phyloP scores from a whole-genome alignment of 345 rosid species.

The Hypericum androsaemum region DNA sequence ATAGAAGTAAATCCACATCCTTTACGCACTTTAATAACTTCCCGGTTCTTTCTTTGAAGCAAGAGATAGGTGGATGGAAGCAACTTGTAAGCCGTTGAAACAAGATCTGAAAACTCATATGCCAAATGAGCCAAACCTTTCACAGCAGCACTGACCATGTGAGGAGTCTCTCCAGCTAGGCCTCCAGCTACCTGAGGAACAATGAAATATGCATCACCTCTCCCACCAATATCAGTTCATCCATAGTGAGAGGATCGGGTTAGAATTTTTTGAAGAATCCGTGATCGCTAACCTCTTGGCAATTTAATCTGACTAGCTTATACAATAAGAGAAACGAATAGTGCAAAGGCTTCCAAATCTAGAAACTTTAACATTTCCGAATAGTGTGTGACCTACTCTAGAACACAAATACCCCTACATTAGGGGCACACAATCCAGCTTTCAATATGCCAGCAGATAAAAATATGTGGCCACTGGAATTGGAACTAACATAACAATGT shows the following conservation, averaged over 20 bases:
- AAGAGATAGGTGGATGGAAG: conserved; percentile 90
- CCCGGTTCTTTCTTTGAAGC: conserved; percentile 74
- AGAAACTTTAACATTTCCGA: too few relatives aligned
- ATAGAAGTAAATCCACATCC: too few relatives aligned
- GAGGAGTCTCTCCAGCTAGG: conserved; percentile 86
- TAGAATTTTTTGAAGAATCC: neutral
- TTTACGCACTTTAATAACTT: conserved; percentile 62
- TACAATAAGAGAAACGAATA: too few relatives aligned
- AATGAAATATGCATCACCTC: conserved; percentile 3
- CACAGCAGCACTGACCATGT: conserved; percentile 93
- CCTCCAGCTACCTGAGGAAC: conserved; percentile 78
- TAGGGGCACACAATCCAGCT: neutral
- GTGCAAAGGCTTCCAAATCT: too few relatives aligned
- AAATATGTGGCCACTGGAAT: too few relatives aligned
- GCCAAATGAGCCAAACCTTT: conserved; percentile 92
- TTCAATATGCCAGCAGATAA: neutral
- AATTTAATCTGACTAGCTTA: too few relatives aligned
- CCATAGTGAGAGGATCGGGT: neutral
- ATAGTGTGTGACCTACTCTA: neutral
- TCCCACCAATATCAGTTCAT: neutral
- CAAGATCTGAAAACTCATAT: conserved; percentile 86
- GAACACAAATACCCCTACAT: neutral
- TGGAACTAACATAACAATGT: conserved; percentile 2
- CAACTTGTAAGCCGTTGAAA: conserved; percentile 63
- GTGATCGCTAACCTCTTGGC: too few relatives aligned